Base-by-base conservation (phyloP, 2,329 filamentous ascomycete species). In the Ophiostoma perfectum region DNA sequence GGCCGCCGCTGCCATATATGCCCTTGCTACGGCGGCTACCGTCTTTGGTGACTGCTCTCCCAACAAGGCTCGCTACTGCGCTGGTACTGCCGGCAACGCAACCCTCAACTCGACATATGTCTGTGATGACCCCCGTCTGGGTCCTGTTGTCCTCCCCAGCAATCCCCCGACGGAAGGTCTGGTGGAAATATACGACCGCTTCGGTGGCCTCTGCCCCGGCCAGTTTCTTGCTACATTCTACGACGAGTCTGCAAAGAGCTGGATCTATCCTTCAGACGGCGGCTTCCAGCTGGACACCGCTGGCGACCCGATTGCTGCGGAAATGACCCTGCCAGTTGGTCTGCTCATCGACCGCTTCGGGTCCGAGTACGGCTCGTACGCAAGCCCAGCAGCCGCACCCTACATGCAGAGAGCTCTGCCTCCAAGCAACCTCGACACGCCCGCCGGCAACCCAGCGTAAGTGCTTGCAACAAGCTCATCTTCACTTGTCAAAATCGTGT, bases 301-400 rank as follows among this genome's bases (percentile, higher is more conserved):
- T 0, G 76, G 76, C 0, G 70, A 74, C 0, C 75, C 78, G 2
- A 81, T 84, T 55, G 74, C 77, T 27, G 80, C 78, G 4, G 80
- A 77, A 36, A 75, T 80, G 70, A 78, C 78, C 0, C 73, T 84
- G 0, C 70, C 71, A 1, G 74, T 74, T 0, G 82, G 81, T 12
- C 76, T 78, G n/a, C 75, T 81, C 38, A 70, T 84, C 1, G 82
- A 84, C 72, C 77, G 81, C 1, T 84, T 84, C 65, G 82, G 82
- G 0, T 75, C 75, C 9, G 81, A 83, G 70, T 76, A 75, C 64
- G 82, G 82, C 63, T 74, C 65, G 0, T 83, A 78, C 70, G 73
- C 82, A 36, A 76, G 76, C 12, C 80, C 81, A 5, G 77, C 80
- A 62, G 79, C 78, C 1, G 78, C 81, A 27, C 80, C 81, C 2